phyloP scores from a whole-genome alignment of 1,139 yeast genomes.

The Lodderomyces parapsilosis region DNA sequence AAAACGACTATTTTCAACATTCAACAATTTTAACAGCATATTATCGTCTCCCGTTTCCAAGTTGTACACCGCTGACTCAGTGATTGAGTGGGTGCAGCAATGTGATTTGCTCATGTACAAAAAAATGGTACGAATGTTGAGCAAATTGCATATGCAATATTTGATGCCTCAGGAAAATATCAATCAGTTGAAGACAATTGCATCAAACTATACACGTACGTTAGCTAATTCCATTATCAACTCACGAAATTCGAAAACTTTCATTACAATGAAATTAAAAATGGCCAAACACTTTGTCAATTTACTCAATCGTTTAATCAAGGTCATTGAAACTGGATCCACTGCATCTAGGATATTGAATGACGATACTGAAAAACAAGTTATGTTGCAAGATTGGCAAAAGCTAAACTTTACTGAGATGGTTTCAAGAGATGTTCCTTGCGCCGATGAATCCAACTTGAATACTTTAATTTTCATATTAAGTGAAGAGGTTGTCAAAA shows the following conservation, averaged over 20 bases:
- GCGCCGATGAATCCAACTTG: slow-evolving; percentile 30
- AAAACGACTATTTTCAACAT: slow-evolving; percentile 53
- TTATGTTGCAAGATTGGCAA: slow-evolving; percentile 64
- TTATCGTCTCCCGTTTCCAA: slow-evolving; percentile 67
- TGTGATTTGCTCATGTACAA: slow-evolving; percentile 69
- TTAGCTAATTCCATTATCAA: slow-evolving; percentile 34
- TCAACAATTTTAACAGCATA: slow-evolving; percentile 56
- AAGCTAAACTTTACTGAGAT: slow-evolving; percentile 52
- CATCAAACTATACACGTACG: slow-evolving; percentile 41
- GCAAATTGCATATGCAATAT: slow-evolving; percentile 61
- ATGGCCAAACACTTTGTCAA: slow-evolving; percentile 59
- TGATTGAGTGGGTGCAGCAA: slow-evolving; percentile 60
- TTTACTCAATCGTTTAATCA: slow-evolving; percentile 55
- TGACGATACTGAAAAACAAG: slow-evolving; percentile 43
- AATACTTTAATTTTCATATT: slow-evolving; percentile 39
- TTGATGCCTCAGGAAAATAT: slow-evolving; percentile 59
- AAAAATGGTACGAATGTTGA: slow-evolving; percentile 59
- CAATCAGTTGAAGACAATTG: slow-evolving; percentile 45
- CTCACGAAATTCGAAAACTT: slow-evolving; percentile 47
- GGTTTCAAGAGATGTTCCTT: slow-evolving; percentile 56
- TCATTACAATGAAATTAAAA: slow-evolving; percentile 51
- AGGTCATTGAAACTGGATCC: slow-evolving; percentile 60
- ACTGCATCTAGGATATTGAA: slow-evolving; percentile 53
- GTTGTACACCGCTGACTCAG: slow-evolving; percentile 50
- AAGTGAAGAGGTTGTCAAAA: slow-evolving; percentile 28